Evolutionary conservation across 164 flowering plant species (phyloP), one percentile per base, ranked within the genome.

Genomic region (Vitis cinerea): DNA sequence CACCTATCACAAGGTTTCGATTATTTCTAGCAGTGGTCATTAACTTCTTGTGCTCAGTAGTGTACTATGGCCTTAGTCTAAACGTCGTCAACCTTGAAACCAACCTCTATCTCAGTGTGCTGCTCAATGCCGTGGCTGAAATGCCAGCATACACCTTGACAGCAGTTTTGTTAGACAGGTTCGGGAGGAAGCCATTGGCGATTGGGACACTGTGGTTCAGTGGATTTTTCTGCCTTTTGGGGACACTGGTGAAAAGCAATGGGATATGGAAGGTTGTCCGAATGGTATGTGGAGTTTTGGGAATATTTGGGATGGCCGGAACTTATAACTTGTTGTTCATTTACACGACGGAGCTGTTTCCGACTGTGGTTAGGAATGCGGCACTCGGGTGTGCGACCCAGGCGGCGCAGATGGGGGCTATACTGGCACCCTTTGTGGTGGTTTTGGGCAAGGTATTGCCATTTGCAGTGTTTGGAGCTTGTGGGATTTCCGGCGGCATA

Each of bases 231-330:
- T 95, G 96, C 78, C 51, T 88, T 1, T 13, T 71, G 0, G 98
- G 99, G 44, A 69, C 83, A 65, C 19, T 84, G 14, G 19, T 86
- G 10, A 23, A 60, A 11, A 69, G 50, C 2, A 14, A 53, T 1
- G 92, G 86, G 1, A 13, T 50, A 3, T 84, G 84, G 89, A 86
- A 84, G 72, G 69, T 79, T 2, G 72, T 82, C 19, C 69, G 86
- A 52, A 89, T 89, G 93, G 78, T 77, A 1, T 94, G 91, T 69
- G 93, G 97, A 15, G 55, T 92, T 37, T 29, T 90, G 72, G 97
- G 97, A 50, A 92, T 92, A 49, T 92, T 95, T 57, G 99, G 98
- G 61, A 82, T 88, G 93, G 96, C 93, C 0, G 99, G 94, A 19
- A 90, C 94, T 50, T 91, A 91, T 37, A 95, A 95, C 61, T 74